Percentiles rank a stretch among this genome's conserved stretches.
These are phyloP conservation scores for Aspergillus wentii DNA, from an alignment of 495 filamentous ascomycete genomes.

Conservation along the genomic window DNA sequence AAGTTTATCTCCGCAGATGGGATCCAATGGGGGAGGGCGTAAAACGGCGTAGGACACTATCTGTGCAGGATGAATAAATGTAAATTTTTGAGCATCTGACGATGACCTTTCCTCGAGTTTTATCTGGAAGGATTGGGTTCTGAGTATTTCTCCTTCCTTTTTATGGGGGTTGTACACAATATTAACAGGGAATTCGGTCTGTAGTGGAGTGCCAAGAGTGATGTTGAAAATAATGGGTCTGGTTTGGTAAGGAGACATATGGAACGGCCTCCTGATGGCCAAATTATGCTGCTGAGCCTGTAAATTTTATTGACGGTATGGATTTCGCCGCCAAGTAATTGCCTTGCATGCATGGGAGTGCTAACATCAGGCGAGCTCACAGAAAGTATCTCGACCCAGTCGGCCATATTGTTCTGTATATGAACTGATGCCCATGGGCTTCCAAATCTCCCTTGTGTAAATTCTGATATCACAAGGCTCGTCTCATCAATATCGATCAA, in stretches of 20 bases:
- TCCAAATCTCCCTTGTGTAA: constrained; percentile 39
- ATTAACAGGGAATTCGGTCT: constrained; percentile 3
- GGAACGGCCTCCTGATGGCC: constrained; percentile 3
- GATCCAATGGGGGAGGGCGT: constrained; percentile 41
- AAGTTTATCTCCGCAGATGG: background rate
- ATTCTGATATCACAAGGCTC: constrained; percentile 41
- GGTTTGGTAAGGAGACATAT: constrained; percentile 10
- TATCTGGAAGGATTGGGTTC: constrained; percentile 5
- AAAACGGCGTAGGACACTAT: constrained; percentile 60
- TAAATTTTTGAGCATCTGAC: constrained; percentile 49
- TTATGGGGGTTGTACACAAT: constrained; percentile 7
- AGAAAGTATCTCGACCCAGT: constrained; percentile 29
- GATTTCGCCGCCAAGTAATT: too few relatives aligned
- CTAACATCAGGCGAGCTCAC: constrained; percentile 11
- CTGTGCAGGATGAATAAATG: constrained; percentile 50
- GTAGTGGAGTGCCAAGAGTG: background rate
- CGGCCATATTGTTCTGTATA: constrained; percentile 39
- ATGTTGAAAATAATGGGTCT: constrained; percentile 11
- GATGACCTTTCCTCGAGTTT: constrained; percentile 15
- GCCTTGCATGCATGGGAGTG: background rate
- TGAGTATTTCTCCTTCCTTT: constrained; percentile 1
- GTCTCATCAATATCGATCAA: constrained; percentile 25
- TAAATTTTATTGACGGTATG: constrained; percentile 7
- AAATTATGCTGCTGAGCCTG: constrained; percentile 1
- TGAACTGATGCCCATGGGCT: constrained; percentile 42